phyloP scores from a whole-genome alignment of 345 rosid species.

The Mercurialis annua region DNA sequence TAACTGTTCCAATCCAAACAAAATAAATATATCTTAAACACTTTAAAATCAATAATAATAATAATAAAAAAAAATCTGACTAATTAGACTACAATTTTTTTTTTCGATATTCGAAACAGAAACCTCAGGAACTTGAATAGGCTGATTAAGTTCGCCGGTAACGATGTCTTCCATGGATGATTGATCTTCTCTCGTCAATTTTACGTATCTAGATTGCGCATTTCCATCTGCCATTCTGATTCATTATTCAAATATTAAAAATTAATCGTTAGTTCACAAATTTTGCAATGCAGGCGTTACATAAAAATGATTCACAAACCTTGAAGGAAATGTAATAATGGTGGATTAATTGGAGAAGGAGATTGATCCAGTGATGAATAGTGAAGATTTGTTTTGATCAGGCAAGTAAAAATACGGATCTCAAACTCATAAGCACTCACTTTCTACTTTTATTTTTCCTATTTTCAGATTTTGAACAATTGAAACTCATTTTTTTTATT shows the following conservation, averaged over 20 bases:
- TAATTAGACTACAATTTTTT: neutral
- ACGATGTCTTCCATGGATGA: slow-evolving; percentile 57
- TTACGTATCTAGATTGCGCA: slow-evolving; percentile 60
- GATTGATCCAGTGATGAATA: no score
- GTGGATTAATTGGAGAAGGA: neutral
- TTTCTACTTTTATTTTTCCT: neutral
- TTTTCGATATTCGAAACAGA: neutral
- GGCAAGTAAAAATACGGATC: slow-evolving; percentile 1
- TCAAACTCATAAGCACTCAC: neutral
- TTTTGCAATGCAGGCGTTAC: neutral
- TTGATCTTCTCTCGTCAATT: slow-evolving; percentile 61
- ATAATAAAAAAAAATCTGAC: neutral
- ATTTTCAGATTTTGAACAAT: neutral
- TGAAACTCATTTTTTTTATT: neutral
- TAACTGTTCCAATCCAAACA: slow-evolving; percentile 32
- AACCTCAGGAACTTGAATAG: slow-evolving; percentile 80
- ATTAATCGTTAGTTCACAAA: neutral
- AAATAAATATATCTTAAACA: neutral
- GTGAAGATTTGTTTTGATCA: no score
- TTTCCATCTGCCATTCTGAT: slow-evolving; percentile 58
- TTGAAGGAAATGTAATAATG: neutral
- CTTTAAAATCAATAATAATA: no score
- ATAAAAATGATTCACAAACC: neutral
- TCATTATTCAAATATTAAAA: no score
- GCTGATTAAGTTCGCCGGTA: slow-evolving; percentile 95